Conservation (phyloP, 257 asterid genomes). For the Ocimum tenuiflorum region DNA sequence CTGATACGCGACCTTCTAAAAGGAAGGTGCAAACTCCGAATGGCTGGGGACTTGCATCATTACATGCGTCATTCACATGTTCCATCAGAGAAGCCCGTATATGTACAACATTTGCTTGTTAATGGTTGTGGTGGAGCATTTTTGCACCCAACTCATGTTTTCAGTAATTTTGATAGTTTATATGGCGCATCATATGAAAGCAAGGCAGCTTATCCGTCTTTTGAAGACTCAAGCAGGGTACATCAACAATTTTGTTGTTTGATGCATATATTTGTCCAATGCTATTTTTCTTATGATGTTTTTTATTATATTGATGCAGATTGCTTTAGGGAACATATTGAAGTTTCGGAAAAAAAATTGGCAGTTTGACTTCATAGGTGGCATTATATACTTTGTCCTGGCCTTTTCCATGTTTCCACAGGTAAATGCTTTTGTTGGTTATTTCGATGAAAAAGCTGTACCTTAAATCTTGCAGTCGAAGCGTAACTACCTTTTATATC, state of each 20-base stretch:
- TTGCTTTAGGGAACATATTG: slow-evolving; percentile 95
- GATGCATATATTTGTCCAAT: slow-evolving; percentile 1
- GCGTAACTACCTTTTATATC: not conserved
- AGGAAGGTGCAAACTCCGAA: slow-evolving; percentile 83
- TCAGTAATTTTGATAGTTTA: slow-evolving; percentile 53
- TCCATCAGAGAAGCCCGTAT: slow-evolving; percentile 69
- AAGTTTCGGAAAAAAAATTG: slow-evolving; percentile 98
- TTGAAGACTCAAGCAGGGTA: slow-evolving; percentile 98
- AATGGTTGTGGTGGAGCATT: slow-evolving; percentile 99
- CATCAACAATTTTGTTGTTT: not conserved
- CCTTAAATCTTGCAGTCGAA: not conserved
- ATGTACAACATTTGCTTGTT: slow-evolving; percentile 86
- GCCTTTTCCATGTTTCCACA: slow-evolving; percentile 96
- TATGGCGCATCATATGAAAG: slow-evolving; percentile 68
- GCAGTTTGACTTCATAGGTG: slow-evolving; percentile 97
- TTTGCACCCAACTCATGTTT: slow-evolving; percentile 97
- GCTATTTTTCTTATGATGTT: not conserved
- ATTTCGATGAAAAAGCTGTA: not conserved
- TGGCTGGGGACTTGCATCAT: slow-evolving; percentile 97
- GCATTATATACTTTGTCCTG: slow-evolving; percentile 75
- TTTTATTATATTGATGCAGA: slow-evolving; percentile 46
- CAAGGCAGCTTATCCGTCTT: slow-evolving; percentile 88
- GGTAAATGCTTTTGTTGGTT: slow-evolving; percentile 34
- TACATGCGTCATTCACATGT: slow-evolving; percentile 89
- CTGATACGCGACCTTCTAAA: slow-evolving; percentile 73